Evolutionary conservation across 2,329 filamentous ascomycete species (phyloP).

Genomic region (Claviceps maximensis): DNA sequence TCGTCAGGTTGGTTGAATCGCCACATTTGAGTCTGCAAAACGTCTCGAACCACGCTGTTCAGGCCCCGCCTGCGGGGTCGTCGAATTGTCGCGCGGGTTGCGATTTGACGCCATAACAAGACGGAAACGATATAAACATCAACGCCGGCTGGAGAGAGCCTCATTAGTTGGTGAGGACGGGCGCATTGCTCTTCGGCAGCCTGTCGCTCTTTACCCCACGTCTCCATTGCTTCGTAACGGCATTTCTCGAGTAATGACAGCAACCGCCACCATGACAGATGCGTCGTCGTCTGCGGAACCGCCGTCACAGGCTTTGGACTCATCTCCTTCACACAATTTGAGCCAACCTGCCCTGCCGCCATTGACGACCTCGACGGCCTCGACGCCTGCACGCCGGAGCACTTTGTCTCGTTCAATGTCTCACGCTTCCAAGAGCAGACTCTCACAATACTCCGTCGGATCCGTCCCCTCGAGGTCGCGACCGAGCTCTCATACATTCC

Average conservation of each 20-base stretch:
- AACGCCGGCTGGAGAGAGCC: not conserved
- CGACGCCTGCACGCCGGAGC: slow-evolving; percentile 43
- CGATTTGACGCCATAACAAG: not conserved
- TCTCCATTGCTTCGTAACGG: not conserved
- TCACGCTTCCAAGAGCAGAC: slow-evolving; percentile 65
- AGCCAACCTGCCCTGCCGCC: slow-evolving; percentile 43
- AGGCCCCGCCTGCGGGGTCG: slow-evolving; percentile 7
- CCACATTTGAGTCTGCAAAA: not conserved
- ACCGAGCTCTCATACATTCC: slow-evolving; percentile 69
- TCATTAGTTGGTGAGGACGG: not conserved
- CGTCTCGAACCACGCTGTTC: not conserved
- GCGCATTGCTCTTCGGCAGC: not conserved
- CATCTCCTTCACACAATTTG: slow-evolving; percentile 32
- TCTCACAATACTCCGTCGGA: slow-evolving; percentile 70
- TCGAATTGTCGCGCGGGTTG: slow-evolving; percentile 1
- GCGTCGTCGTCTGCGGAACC: slow-evolving; percentile 41
- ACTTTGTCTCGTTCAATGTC: slow-evolving; percentile 53
- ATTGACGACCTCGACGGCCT: slow-evolving; percentile 39
- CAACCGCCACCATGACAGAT: slow-evolving; percentile 42
- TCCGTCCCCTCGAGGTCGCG: slow-evolving; percentile 60
- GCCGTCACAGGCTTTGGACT: slow-evolving; percentile 34
- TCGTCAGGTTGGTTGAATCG: not conserved
- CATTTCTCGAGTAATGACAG: slow-evolving; percentile 18
- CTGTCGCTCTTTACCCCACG: not conserved
- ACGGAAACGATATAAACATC: not conserved